Base-by-base conservation (phyloP, 768 basidiomycete genomes). In the Paxillus ammoniavirescens region DNA sequence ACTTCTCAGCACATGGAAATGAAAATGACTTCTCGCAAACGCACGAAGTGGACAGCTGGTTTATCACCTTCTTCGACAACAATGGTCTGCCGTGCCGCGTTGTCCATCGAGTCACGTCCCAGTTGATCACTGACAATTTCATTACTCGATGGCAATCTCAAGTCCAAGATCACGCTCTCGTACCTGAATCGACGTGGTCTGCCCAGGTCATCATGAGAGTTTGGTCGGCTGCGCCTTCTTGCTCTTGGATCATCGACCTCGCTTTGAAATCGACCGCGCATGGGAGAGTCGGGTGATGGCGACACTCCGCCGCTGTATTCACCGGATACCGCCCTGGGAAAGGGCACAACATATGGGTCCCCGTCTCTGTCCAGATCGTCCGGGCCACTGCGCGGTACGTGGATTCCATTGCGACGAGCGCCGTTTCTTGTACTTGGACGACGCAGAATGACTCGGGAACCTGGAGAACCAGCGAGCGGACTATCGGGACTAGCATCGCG, bases 21-120 rank as follows among this genome's bases (percentile, higher is more conserved):
- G 30, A 45, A 26, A 42, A 53, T 18, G 49, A 41, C 38, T 13
- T 30, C 46, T 37, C 44, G 49, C 42, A 51, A 38, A 79, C 93
- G 80, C 66, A 94, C 93, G 68, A 89, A 93, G 67, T 86, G 87
- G 49, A 87, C 83, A 7, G 89, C 77, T 15, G 84, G 74, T 73
- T 87, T 89, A 47, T 91, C 91, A 58, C 89, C 84, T 74, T 94
- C 93, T 65, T 80, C 77, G 45, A 95, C 79, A 42, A 93, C 78
- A 36, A 95, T 74, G 40, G 85, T 82, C 73, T 84, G 83, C 35
- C 89, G 76, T 26, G 82, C 75, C 3, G 77, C 77, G 61, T 77
- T 82, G 59, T 88, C 87, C 68, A 82, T 73, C 30, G 82, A 82
- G 65, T 84, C 80, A 43, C 85, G 76, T 54, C 74, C 67, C 63